phyloP scores from a whole-genome alignment of 192 early-diverging fungal genomes.

The Chytriomyces sp. region DNA sequence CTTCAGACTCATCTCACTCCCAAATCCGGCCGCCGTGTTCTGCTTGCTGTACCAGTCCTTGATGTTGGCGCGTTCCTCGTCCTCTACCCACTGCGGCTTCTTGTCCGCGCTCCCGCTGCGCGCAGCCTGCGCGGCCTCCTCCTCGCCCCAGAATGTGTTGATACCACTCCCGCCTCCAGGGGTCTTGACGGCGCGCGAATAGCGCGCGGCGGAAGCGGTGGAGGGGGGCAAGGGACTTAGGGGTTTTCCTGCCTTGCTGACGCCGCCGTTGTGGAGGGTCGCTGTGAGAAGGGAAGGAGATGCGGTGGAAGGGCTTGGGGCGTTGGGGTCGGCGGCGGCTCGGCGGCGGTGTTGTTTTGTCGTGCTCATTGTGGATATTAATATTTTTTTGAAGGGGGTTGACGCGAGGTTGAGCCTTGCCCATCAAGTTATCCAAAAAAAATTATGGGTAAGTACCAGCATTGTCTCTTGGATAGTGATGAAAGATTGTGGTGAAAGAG shows the following conservation, averaged over 20 bases:
- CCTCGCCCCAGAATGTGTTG: conserved; percentile 26
- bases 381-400: too few species aligned
- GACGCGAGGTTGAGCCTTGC: too few species aligned
- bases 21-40: background rate
- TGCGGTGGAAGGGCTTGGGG: background rate
- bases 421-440: too few species aligned
- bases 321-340: too few species aligned
- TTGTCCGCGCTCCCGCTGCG: background rate
- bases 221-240: background rate
- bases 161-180: background rate
- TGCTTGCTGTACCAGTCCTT: conserved; percentile 25
- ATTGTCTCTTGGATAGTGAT: too few species aligned
- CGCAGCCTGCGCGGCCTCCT: background rate
- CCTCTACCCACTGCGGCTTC: background rate
- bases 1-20: background rate
- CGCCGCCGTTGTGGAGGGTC: background rate
- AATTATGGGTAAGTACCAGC: too few species aligned
- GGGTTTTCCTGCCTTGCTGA: background rate
- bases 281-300: background rate
- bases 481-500: too few species aligned
- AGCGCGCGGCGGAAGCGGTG: background rate
- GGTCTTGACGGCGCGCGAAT: background rate
- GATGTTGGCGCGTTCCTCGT: background rate
- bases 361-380: too few species aligned
- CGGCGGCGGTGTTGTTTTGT: too few species aligned